Evolutionary conservation across 169 alveolate genomes (phyloP).

Genomic region (Eimeria maxima): DNA sequence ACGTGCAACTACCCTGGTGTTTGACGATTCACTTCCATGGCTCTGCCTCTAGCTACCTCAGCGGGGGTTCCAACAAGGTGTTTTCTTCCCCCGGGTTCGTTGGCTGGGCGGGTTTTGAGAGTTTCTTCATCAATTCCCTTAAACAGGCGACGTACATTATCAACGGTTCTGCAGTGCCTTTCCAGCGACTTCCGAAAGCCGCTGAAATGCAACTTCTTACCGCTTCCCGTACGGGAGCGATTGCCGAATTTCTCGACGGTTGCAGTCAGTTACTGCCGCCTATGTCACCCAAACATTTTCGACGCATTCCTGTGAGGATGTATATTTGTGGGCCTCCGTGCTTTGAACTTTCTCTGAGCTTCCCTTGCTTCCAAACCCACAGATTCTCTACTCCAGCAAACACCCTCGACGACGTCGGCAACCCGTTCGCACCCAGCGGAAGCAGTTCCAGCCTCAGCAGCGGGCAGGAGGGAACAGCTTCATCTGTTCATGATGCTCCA

Average conservation of each 20-base stretch:
- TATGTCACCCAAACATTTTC: slow-evolving; percentile 35
- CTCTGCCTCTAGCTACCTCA: slow-evolving; percentile 63
- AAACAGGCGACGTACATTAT: slow-evolving; percentile 76
- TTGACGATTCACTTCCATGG: slow-evolving; percentile 76
- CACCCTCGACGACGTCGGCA: slow-evolving; percentile 26
- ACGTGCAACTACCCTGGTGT: slow-evolving; percentile 75
- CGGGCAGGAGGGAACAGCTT: neutral
- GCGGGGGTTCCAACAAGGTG: slow-evolving; percentile 48
- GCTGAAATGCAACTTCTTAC: slow-evolving; percentile 74
- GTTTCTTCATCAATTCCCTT: slow-evolving; percentile 68
- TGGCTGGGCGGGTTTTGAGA: slow-evolving; percentile 81
- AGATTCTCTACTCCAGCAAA: neutral
- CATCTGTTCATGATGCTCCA: neutral
- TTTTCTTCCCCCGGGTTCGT: slow-evolving; percentile 44
- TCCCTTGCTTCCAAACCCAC: slow-evolving; percentile 54
- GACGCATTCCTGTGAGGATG: slow-evolving; percentile 68
- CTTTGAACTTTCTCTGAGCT: slow-evolving; percentile 71
- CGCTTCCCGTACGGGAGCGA: slow-evolving; percentile 60
- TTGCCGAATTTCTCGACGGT: slow-evolving; percentile 51
- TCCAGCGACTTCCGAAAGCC: slow-evolving; percentile 74
- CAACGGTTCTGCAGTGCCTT: slow-evolving; percentile 79
- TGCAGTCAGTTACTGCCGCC: slow-evolving; percentile 67
- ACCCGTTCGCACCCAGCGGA: neutral
- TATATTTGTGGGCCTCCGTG: slow-evolving; percentile 70
- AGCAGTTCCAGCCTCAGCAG: neutral